Evolutionary conservation across 139 green algal genomes (phyloP).

Genomic region (Eudorina sp.): DNA sequence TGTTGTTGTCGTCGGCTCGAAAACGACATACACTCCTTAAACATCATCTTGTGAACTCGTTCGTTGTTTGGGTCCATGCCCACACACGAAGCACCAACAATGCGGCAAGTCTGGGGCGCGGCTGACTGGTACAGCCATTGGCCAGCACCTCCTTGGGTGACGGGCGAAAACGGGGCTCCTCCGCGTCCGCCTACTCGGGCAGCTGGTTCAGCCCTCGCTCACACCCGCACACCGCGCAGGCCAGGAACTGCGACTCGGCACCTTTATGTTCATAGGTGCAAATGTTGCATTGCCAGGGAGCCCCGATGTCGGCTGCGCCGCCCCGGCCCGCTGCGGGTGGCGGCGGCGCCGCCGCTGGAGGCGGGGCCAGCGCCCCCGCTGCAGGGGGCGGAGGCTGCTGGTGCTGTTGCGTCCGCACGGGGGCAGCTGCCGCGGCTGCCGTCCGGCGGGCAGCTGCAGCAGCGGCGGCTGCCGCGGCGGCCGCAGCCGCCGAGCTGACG

Average conservation of each 20-base stretch:
- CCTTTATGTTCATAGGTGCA: conserved; percentile 64
- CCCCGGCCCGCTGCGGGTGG: background rate
- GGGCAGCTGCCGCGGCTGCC: background rate
- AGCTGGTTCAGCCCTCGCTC: conserved; percentile 27
- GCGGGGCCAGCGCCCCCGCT: background rate
- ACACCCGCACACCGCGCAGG: conserved; percentile 57
- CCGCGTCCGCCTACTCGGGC: too few species aligned
- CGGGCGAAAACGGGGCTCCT: too few species aligned
- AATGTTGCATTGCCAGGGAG: conserved; percentile 52
- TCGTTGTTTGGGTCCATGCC: too few species aligned
- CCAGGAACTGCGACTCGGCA: conserved; percentile 45
- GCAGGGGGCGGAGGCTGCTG: background rate
- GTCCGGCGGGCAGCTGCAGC: background rate
- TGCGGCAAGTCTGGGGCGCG: too few species aligned
- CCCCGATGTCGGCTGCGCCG: background rate
- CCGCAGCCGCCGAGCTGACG: background rate
- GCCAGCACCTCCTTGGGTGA: too few species aligned
- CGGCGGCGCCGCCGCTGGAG: background rate
- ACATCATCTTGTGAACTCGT: too few species aligned
- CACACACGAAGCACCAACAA: too few species aligned
- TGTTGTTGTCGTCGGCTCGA: too few species aligned
- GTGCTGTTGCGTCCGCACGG: background rate
- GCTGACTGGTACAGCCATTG: too few species aligned
- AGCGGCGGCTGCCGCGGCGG: background rate
- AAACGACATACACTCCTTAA: too few species aligned